Percentiles rank a stretch among this genome's conserved stretches.
Evolutionary conservation across 495 filamentous ascomycete genomes (phyloP).

Genomic region (Trichoderma orchidacearum): DNA sequence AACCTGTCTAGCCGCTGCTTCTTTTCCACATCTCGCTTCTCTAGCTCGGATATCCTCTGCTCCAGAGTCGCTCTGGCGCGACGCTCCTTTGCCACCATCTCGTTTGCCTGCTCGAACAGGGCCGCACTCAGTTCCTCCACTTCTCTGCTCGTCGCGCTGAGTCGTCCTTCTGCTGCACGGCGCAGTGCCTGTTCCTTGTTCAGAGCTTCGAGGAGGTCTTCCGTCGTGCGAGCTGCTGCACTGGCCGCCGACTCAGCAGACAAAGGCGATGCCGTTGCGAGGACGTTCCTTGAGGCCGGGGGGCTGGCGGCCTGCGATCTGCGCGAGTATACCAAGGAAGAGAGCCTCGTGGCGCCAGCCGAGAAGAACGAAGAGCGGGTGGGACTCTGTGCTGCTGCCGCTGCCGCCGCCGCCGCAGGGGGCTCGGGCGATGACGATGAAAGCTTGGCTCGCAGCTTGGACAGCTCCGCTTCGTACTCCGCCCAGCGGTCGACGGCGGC

Average conservation of each 20-base stretch:
- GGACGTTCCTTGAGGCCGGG: constrained; percentile 2
- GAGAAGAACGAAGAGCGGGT: constrained; percentile 26
- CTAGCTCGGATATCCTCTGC: constrained; percentile 54
- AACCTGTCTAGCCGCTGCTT: constrained; percentile 54
- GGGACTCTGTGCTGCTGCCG: constrained; percentile 11
- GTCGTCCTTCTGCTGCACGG: constrained; percentile 56
- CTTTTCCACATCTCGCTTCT: constrained; percentile 59
- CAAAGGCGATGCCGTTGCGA: neutral
- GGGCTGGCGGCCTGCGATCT: constrained; percentile 26
- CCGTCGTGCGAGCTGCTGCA: constrained; percentile 19
- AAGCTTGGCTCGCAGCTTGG: constrained; percentile 41
- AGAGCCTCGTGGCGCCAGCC: constrained; percentile 37
- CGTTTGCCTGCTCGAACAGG: constrained; percentile 87
- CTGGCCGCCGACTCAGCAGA: neutral
- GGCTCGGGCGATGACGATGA: constrained; percentile 15
- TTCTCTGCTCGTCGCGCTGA: constrained; percentile 60
- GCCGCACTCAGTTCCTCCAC: constrained; percentile 79
- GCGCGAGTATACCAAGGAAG: constrained; percentile 50
- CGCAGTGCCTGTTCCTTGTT: constrained; percentile 58
- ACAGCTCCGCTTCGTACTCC: constrained; percentile 89
- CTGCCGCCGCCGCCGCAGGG: constrained; percentile 7
- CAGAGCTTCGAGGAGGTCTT: constrained; percentile 57
- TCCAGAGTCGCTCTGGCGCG: constrained; percentile 68
- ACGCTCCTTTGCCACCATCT: constrained; percentile 90
- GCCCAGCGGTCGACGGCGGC: constrained; percentile 70